These are phyloP conservation scores for Sphagnurus paluster DNA, from an alignment of 1,284 basidiomycete genomes.

Conservation along the genomic window DNA sequence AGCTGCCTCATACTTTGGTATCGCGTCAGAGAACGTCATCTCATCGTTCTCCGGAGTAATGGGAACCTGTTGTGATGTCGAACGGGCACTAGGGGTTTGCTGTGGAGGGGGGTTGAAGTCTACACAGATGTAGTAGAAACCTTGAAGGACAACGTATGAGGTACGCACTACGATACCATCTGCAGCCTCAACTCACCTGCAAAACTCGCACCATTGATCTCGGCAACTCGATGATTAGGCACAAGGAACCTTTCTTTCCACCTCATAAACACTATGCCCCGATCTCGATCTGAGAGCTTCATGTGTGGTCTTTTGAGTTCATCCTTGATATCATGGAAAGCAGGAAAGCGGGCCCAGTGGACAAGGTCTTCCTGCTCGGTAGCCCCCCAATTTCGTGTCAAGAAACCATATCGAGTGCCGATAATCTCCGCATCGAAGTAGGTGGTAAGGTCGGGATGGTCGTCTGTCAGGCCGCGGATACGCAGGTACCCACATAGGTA, in stretches of 20 bases:
- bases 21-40: conserved; percentile 25
- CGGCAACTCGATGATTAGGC: conserved; percentile 89
- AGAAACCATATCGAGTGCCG: conserved; percentile 82
- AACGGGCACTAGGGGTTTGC: conserved; percentile 29
- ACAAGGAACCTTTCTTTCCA: conserved; percentile 98
- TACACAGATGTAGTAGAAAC: conserved; percentile 87
- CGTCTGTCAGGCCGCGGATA: conserved; percentile 86
- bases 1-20: conserved; percentile 34
- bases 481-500: conserved; percentile 86
- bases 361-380: conserved; percentile 86
- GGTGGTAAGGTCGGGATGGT: conserved; percentile 89
- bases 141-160: conserved; percentile 35
- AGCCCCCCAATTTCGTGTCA: conserved; percentile 86
- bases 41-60: conserved; percentile 31
- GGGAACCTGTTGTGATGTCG: conserved; percentile 32
- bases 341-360: conserved; percentile 90
- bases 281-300: conserved; percentile 73
- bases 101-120: conserved; percentile 64
- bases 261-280: conserved; percentile 86
- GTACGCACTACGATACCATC: conserved; percentile 22
- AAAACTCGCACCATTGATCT: conserved; percentile 95
- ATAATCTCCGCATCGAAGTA: conserved; percentile 96
- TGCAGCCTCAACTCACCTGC: no score
- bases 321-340: conserved; percentile 77
- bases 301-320: conserved; percentile 75